These are phyloP conservation scores for Beauveria sp. DNA, from an alignment of 2,329 filamentous ascomycete genomes.

Conservation along the genomic window DNA sequence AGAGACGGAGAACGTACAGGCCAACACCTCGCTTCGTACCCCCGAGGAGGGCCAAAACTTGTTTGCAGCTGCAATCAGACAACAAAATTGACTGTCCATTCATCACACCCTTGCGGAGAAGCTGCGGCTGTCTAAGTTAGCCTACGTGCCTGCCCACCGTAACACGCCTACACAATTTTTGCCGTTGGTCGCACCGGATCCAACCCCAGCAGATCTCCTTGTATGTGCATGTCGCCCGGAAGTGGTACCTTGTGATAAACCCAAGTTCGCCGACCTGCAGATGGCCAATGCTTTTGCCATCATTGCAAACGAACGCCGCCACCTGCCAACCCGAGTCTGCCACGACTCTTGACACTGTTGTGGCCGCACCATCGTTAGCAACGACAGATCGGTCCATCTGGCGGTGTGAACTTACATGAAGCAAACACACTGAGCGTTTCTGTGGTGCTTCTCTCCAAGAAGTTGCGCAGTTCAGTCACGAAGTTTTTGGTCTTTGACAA, in stretches of 20 bases:
- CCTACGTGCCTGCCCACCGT: background rate
- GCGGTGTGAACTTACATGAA: too few species aligned
- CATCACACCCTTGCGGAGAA: background rate
- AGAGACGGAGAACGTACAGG: constrained; percentile 1
- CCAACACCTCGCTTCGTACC: background rate
- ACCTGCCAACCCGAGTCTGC: too few species aligned
- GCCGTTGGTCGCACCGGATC: background rate
- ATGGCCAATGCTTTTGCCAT: background rate
- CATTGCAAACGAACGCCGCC: too few species aligned
- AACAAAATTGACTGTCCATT: background rate
- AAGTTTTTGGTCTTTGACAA: too few species aligned
- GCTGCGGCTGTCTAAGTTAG: background rate
- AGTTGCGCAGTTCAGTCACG: too few species aligned
- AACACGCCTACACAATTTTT: background rate
- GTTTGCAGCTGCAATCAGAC: background rate
- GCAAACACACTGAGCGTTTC: too few species aligned
- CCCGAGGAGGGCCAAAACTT: background rate
- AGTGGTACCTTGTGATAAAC: background rate
- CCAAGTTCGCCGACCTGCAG: background rate
- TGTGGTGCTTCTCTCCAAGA: too few species aligned
- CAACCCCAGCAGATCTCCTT: background rate
- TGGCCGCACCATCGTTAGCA: too few species aligned
- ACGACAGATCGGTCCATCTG: too few species aligned
- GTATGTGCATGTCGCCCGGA: background rate
- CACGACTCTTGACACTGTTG: too few species aligned